A percentile compares a stretch with the other conserved stretches of the same genome.
phyloP scores from a whole-genome alignment of 352 stramenopile genomes.

The Phytophthora citricola region DNA sequence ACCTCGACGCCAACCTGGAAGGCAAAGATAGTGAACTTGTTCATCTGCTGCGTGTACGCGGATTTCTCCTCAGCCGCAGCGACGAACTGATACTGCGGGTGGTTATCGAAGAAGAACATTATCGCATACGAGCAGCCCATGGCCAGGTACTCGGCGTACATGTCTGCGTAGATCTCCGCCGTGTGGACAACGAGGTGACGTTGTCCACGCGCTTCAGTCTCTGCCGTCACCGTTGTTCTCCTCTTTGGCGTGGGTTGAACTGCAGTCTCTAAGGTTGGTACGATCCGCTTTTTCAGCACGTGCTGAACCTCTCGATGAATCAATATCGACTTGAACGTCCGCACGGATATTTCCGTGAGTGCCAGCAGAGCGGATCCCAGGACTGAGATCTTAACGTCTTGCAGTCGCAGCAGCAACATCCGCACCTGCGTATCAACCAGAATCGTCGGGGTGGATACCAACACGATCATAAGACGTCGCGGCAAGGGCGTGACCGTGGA shows the following conservation, averaged over 20 bases:
- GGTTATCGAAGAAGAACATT: conserved; percentile 40
- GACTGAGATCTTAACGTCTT: conserved; percentile 8
- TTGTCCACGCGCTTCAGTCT: conserved; percentile 8
- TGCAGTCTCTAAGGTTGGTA: background rate
- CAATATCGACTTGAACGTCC: conserved; percentile 23
- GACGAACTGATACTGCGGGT: conserved; percentile 35
- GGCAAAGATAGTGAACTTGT: too few species aligned
- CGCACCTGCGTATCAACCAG: conserved; percentile 34
- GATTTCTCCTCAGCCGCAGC: too few species aligned
- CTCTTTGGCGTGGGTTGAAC: too few species aligned
- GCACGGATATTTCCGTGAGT: conserved; percentile 37
- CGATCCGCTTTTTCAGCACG: background rate
- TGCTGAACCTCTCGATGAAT: conserved; percentile 11
- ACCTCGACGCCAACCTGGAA: too few species aligned
- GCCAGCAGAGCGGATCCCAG: conserved; percentile 23
- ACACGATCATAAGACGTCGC: conserved; percentile 20
- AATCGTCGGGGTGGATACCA: conserved; percentile 24
- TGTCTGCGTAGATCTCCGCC: conserved; percentile 37
- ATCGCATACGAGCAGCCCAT: conserved; percentile 45
- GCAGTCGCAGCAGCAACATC: conserved; percentile 19
- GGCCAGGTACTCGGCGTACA: conserved; percentile 56
- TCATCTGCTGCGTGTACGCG: background rate
- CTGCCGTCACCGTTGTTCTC: background rate
- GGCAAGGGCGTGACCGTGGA: too few species aligned
- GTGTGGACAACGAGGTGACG: conserved; percentile 17